Evolutionary conservation across 2,329 filamentous ascomycete species (phyloP), one percentile per base, ranked within the genome.

Genomic region (Leptodontidium sp.): DNA sequence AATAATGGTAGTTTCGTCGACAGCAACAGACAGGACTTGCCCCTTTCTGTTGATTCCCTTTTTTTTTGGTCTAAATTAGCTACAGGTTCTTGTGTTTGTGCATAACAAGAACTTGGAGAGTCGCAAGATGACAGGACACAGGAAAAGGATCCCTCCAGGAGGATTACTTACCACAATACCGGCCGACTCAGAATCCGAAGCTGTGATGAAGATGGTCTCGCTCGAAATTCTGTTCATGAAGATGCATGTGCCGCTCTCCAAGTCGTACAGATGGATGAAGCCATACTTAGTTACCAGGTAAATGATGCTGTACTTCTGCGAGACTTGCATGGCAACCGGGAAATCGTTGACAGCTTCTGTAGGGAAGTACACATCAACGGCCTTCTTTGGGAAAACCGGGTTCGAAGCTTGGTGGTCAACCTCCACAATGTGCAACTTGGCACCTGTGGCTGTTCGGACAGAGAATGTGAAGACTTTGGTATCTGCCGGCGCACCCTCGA

Each of bases 191-290:
- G 88, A 87, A 79, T 99, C 96, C 45, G 90, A 84, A 58, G 93
- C 91, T 24, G 94, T 98, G 32, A 95, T 97, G 84, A 99, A 99
- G 80, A 99, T 98, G 32, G 96, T 99, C 80, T 99, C 96, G 84
- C 94, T 97, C 43, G 96, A 99, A 78, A 99, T 99, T 76, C 97
- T 92, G 86, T 99, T 99, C 94, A 99, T 97, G 88, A 98, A 99
- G 79, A 99, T 96, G 80, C 93, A 97, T 14, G 92, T 92, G 68
- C 93, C 97, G 8, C 93, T 96, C 84, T 99, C 97, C 67, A 99
- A 89, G 78, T 99, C 97, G 83, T 99, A 98, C 29, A 99, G 88
- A 82, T 99, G 96, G 77, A 99, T 98, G 83, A 98, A 99, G 64
- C 96, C 96, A 78, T 98, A 99, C 82, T 99, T 99, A 67, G 96